phyloP scores from a whole-genome alignment of 768 basidiomycete species.

The Pulveroboletus sp. region DNA sequence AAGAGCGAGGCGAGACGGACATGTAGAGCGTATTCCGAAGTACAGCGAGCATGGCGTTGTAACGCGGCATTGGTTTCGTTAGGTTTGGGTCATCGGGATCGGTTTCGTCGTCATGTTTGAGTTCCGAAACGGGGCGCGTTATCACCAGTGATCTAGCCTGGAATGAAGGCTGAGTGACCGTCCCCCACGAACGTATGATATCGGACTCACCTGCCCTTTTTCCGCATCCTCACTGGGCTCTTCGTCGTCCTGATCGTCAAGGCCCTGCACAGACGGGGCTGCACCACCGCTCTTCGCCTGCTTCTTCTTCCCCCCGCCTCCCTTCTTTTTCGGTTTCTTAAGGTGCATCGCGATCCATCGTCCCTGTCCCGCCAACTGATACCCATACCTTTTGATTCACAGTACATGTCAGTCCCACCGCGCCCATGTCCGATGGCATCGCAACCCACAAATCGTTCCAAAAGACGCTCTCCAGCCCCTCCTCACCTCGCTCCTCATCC shows the following conservation, averaged over 20 bases:
- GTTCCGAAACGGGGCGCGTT: not conserved
- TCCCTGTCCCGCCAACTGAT: slow-evolving; percentile 71
- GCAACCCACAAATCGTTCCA: slow-evolving; percentile 77
- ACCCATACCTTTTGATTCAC: slow-evolving; percentile 61
- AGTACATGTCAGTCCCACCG: not conserved
- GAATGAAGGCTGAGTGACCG: not conserved
- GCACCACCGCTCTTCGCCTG: not conserved
- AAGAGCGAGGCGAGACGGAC: slow-evolving; percentile 38
- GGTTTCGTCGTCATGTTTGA: slow-evolving; percentile 30
- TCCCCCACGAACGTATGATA: not conserved
- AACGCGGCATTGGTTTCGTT: slow-evolving; percentile 67
- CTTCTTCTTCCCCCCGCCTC: slow-evolving; percentile 43
- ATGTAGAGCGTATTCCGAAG: slow-evolving; percentile 84
- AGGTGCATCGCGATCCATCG: slow-evolving; percentile 78
- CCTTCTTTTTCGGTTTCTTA: slow-evolving; percentile 56
- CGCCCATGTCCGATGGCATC: not conserved
- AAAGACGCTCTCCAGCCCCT: slow-evolving; percentile 80
- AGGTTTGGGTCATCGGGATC: slow-evolving; percentile 65
- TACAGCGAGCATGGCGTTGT: slow-evolving; percentile 88
- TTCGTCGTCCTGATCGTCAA: slow-evolving; percentile 9
- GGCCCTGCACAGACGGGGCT: not conserved
- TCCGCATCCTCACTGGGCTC: slow-evolving; percentile 18
- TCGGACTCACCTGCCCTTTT: slow-evolving; percentile 6
- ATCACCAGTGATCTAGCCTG: slow-evolving; percentile 1
- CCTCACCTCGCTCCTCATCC: slow-evolving; percentile 84